These are phyloP conservation scores for Rhazya stricta DNA, from an alignment of 257 asterid species.

Conservation along the genomic window DNA sequence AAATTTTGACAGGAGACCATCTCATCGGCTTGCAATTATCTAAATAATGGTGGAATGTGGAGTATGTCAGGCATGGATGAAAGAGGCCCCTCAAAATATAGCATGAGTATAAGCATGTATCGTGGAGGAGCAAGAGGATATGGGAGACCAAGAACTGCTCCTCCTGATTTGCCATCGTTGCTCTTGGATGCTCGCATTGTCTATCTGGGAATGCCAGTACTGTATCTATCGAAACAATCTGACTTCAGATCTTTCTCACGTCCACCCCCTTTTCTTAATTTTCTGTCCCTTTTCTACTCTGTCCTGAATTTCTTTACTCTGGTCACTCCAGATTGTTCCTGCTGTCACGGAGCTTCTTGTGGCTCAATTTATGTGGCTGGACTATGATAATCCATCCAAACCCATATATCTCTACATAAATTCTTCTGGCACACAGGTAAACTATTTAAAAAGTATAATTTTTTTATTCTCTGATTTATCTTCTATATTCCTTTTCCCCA, in stretches of 20 bases:
- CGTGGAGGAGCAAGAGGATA: constrained; percentile 73
- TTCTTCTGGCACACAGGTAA: constrained; percentile 89
- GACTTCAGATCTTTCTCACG: neutral
- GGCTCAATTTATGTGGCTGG: constrained; percentile 88
- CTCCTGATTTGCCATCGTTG: constrained; percentile 93
- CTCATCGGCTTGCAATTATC: constrained; percentile 62
- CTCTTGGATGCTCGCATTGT: constrained; percentile 91
- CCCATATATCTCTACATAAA: constrained; percentile 89
- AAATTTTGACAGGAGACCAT: constrained; percentile 57
- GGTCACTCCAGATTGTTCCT: constrained; percentile 67
- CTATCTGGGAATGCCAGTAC: constrained; percentile 95
- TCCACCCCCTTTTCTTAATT: neutral
- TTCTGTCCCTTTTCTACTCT: neutral
- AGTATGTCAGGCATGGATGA: constrained; percentile 46
- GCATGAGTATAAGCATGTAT: constrained; percentile 74
- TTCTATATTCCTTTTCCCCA: neutral
- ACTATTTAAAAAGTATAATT: neutral
- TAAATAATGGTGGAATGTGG: constrained; percentile 74
- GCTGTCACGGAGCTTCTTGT: constrained; percentile 87
- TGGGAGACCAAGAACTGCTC: constrained; percentile 69
- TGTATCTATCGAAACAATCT: constrained; percentile 15
- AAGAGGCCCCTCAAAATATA: constrained; percentile 57
- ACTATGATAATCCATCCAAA: constrained; percentile 60
- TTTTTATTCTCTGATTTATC: neutral
- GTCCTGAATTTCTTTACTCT: neutral